Evolutionary conservation across 2,329 filamentous ascomycete genomes (phyloP).

Genomic region (Basipetospora sp.): DNA sequence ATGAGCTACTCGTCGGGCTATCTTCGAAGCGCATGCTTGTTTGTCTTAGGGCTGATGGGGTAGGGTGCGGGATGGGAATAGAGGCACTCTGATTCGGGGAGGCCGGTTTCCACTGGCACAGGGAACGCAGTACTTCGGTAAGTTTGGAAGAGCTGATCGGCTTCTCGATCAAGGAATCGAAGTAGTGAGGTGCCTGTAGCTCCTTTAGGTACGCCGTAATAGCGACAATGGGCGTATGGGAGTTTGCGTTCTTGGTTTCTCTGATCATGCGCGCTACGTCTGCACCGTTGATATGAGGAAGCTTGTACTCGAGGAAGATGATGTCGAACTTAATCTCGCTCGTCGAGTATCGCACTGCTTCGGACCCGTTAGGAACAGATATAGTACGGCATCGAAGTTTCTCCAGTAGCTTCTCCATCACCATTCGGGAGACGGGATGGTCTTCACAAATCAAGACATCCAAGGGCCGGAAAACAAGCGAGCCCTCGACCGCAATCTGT

Average conservation of each 20-base stretch:
- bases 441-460: slow-evolving; percentile 96
- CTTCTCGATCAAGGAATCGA: slow-evolving; percentile 90
- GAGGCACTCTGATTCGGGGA: slow-evolving; percentile 29
- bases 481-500: slow-evolving; percentile 72
- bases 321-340: slow-evolving; percentile 98
- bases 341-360: slow-evolving; percentile 85
- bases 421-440: slow-evolving; percentile 86
- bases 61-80: slow-evolving; percentile 38
- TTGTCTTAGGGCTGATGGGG: slow-evolving; percentile 51
- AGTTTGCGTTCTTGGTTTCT: slow-evolving; percentile 89
- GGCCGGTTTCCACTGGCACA: slow-evolving; percentile 88
- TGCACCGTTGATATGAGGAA: slow-evolving; percentile 86
- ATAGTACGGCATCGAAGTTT: slow-evolving; percentile 91
- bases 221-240: slow-evolving; percentile 85
- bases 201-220: slow-evolving; percentile 98
- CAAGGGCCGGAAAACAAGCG: slow-evolving; percentile 74
- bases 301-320: slow-evolving; percentile 93
- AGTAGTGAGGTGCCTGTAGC: slow-evolving; percentile 84
- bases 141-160: slow-evolving; percentile 86
- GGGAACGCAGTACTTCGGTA: slow-evolving; percentile 68
- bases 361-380: slow-evolving; percentile 74
- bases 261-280: slow-evolving; percentile 96
- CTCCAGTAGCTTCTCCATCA: slow-evolving; percentile 97
- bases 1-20: slow-evolving; percentile 70
- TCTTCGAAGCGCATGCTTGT: slow-evolving; percentile 53